Evolutionary conservation across 345 rosid genomes (phyloP).

Genomic region (Rhodomyrtus tomentosa): DNA sequence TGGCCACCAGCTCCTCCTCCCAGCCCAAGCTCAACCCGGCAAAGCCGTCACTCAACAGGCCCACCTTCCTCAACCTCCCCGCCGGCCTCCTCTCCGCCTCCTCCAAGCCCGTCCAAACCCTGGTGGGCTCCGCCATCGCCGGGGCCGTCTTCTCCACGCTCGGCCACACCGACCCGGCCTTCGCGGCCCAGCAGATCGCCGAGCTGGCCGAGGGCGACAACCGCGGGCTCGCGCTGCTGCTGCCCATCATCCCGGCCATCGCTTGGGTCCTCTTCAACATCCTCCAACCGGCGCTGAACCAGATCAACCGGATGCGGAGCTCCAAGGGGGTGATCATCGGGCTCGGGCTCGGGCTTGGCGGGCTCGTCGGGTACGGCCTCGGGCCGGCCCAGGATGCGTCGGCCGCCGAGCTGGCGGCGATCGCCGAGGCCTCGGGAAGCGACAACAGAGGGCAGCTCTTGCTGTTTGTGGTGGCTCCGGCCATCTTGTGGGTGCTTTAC

Average conservation of each 20-base stretch:
- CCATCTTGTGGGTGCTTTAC: slow-evolving; percentile 86
- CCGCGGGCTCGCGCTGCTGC: slow-evolving; percentile 75
- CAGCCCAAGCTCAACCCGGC: slow-evolving; percentile 17
- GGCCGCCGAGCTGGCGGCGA: slow-evolving; percentile 24
- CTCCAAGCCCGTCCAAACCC: slow-evolving; percentile 3
- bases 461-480: slow-evolving; percentile 76
- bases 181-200: slow-evolving; percentile 84
- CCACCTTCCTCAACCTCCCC: slow-evolving; percentile 20
- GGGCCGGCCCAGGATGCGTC: slow-evolving; percentile 36
- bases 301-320: slow-evolving; percentile 63
- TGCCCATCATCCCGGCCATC: slow-evolving; percentile 77
- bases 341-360: slow-evolving; percentile 68
- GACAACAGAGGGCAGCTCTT: slow-evolving; percentile 81
- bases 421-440: slow-evolving; percentile 35
- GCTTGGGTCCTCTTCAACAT: slow-evolving; percentile 94
- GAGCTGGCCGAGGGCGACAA: slow-evolving; percentile 68
- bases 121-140: slow-evolving; percentile 46
- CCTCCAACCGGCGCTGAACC: slow-evolving; percentile 89
- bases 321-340: slow-evolving; percentile 56
- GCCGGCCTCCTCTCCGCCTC: slow-evolving; percentile 13
- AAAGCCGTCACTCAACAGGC: slow-evolving; percentile 18
- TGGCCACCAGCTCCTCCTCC: slow-evolving; percentile 19
- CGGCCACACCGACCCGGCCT: slow-evolving; percentile 58
- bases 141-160: slow-evolving; percentile 75
- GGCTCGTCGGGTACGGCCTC: slow-evolving; percentile 54